Evolutionary conservation across 495 filamentous ascomycete genomes (phyloP), one percentile per base, ranked within the genome.

Genomic region (Hypoxylon crocopeplum): DNA sequence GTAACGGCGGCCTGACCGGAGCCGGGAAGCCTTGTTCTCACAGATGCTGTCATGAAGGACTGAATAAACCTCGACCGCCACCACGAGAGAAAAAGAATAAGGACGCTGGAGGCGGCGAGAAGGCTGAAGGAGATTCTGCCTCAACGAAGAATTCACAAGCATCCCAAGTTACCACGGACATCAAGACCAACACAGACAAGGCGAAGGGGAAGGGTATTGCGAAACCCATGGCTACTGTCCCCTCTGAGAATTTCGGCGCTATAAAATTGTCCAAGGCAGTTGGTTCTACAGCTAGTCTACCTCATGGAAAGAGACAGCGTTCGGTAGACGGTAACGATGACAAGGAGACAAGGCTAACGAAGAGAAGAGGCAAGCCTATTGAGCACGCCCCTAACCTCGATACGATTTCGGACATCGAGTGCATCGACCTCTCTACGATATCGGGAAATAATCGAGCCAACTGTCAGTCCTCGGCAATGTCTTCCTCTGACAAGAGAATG

Each of bases 31-130:
- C 45, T 15, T 79, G 77, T 56, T 72, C 64, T 11, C 94, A 98
- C 64, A 72, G 85, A 29, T 98, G 94, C 64, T 98, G 94, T 69
- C 85, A 83, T n/a, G 90, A 96, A 39, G 93, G 93, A 1, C 65
- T 94, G 4, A 88, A 92, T 25, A 95, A 89, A 48, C 88, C 84
- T 25, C 86, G 88, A 5, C 92, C 87, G 54, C 70, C 75, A 1
- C 69, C 73, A n/a, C 80, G 76, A 56, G 58, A 63, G 41, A 73
- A 69, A 34, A 75, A 64, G 50, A 62, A 64, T 17, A 65, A 63
- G 22, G 61, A 47, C 5, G 37, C 22, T 11, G 20, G 13, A 0
- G 34, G 3, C 1, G 29, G 17, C n/a, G 21, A 59, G 3, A 19
- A 5, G 1, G 20, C 12, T 0, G 4, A 34, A 29, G 21, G 24